Evolutionary conservation across 2,329 filamentous ascomycete genomes (phyloP).

Genomic region (Chrysosporium keratinophilum): DNA sequence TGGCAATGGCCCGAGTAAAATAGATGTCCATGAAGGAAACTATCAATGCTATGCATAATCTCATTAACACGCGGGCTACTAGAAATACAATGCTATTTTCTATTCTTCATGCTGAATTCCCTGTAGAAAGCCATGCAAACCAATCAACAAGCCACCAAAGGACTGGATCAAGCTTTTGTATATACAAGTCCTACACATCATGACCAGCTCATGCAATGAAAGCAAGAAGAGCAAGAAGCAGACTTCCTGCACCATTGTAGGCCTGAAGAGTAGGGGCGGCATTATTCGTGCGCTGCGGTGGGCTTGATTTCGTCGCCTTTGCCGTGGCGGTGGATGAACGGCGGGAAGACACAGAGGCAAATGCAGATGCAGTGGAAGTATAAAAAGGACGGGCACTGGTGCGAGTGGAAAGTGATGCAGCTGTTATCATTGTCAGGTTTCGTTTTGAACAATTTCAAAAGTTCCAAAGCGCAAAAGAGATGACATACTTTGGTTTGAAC

Average conservation of each 20-base stretch:
- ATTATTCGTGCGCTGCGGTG: background rate
- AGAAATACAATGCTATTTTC: conserved; percentile 4
- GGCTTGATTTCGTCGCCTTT: background rate
- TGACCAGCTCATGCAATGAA: background rate
- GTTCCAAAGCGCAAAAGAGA: background rate
- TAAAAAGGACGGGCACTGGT: background rate
- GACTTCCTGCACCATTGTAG: background rate
- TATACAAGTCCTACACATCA: background rate
- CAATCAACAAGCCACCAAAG: background rate
- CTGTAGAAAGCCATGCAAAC: background rate
- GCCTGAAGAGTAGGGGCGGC: background rate
- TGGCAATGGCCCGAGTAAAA: too few relatives aligned
- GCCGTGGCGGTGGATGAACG: background rate
- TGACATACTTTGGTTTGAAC: background rate
- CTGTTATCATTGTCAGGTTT: background rate
- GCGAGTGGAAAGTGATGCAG: background rate
- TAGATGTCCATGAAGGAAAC: too few relatives aligned
- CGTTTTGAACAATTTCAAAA: background rate
- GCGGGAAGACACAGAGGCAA: background rate
- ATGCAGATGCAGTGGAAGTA: background rate
- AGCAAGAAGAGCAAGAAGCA: conserved; percentile 2
- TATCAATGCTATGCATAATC: conserved; percentile 1
- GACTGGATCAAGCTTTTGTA: too few relatives aligned
- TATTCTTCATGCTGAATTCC: background rate
- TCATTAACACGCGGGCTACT: background rate